Evolutionary conservation across 805 yeast genomes (phyloP), one percentile per base, ranked within the genome.

Genomic region (Vanderwaltozyma tropicalis): DNA sequence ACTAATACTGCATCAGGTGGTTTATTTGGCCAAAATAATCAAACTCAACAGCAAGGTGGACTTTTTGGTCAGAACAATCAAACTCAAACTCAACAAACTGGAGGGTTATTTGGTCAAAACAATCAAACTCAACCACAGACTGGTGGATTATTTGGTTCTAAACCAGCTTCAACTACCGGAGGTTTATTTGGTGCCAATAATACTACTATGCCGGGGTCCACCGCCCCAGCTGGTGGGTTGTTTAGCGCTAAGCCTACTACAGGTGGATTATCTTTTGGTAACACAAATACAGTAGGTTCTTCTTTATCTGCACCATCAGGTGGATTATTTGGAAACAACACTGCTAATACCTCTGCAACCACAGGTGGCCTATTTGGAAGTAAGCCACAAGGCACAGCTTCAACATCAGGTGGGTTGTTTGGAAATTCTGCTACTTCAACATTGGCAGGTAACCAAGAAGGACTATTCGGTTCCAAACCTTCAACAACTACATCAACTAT

Each of bases 331-430:
- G 43, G 44, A 18, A 19, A 25, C 9, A 31, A 43, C 14, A 37
- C 50, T 19, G 25, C 44, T 14, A 37, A 50, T 18, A 43, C 43
- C 8, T 28, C 52, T 12, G 26, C 35, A n/a, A 12, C 10, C 8
- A 28, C 31, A 2, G 50, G 48, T 31, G 63, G 67, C 2, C 41
- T 59, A 7, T 64, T 64, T 41, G 68, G 67, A 9, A 45, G 46
- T 34, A 53, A 47, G 41, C 43, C 59, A 14, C 24, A 16, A 24
- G 11, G 33, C 3, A 49, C 45, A 34, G 36, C 35, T 38, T 32
- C 49, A 25, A 34, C 49, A 25, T 31, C 59, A 28, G 72, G 72
- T 28, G 75, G 74, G 4, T 41, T 68, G 21, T 69, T 69, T 48
- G 73, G 74, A 11, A 31, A 30, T 11, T 6, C 34, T 3, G 22